A percentile compares a stretch with the other conserved stretches of the same genome.
phyloP scores from a whole-genome alignment of 768 basidiomycete species.

The Russula virescens region DNA sequence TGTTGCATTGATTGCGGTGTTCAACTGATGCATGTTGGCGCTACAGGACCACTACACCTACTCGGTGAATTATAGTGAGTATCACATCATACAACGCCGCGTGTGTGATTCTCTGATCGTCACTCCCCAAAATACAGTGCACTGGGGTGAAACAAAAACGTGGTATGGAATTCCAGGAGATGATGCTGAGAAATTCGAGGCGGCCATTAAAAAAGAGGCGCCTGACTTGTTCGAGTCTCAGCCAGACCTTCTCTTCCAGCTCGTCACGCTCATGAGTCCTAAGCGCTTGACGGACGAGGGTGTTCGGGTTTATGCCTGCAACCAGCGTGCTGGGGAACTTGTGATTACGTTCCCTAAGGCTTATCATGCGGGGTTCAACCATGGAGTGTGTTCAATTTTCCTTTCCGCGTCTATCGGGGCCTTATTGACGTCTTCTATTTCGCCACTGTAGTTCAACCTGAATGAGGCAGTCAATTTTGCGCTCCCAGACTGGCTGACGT shows the following conservation, averaged over 20 bases:
- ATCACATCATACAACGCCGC: neutral
- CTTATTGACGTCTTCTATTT: slow-evolving; percentile 13
- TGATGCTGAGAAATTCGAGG: slow-evolving; percentile 93
- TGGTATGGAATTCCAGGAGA: slow-evolving; percentile 99
- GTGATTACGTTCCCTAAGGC: slow-evolving; percentile 97
- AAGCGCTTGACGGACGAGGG: slow-evolving; percentile 79
- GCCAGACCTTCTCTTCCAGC: slow-evolving; percentile 93
- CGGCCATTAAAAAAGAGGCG: slow-evolving; percentile 89
- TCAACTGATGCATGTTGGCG: slow-evolving; percentile 1
- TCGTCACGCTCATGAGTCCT: slow-evolving; percentile 97
- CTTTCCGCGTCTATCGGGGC: slow-evolving; percentile 10
- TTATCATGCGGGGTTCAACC: slow-evolving; percentile 97
- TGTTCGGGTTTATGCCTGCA: slow-evolving; percentile 89
- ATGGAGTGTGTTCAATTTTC: slow-evolving; percentile 62
- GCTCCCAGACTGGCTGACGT: slow-evolving; percentile 88
- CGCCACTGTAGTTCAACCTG: slow-evolving; percentile 72
- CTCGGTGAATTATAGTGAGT: slow-evolving; percentile 87
- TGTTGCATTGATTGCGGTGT: slow-evolving; percentile 1
- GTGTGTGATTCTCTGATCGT: slow-evolving; percentile 8
- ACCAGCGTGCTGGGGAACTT: slow-evolving; percentile 96
- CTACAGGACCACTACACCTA: slow-evolving; percentile 93
- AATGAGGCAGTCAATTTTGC: slow-evolving; percentile 99
- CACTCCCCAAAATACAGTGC: slow-evolving; percentile 50
- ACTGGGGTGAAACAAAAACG: slow-evolving; percentile 99
- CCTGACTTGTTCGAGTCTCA: slow-evolving; percentile 98